Evolutionary conservation across 1,139 yeast genomes (phyloP), one percentile per base, ranked within the genome.

Genomic region (Debaryomyces sp.): DNA sequence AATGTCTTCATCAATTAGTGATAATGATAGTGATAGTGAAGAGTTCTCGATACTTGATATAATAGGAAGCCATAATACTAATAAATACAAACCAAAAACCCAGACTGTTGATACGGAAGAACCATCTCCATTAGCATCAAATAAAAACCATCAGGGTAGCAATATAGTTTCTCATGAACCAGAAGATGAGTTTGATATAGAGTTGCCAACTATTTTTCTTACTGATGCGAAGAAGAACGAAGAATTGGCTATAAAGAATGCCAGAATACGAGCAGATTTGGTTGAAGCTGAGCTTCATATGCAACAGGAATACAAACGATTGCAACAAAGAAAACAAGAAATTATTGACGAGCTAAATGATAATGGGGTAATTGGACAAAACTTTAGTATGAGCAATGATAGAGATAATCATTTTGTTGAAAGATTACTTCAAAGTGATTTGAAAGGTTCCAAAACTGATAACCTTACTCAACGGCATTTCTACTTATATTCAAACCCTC

Each of bases 141-240:
- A 12, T 6, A 30, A 23, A 18, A 21, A 12, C 21, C 24, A 13
- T 6, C 41, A 21, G 12, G 22, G 6, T 24, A n/a, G 34, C 40
- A 6, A 35, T 35, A 12, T 12, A 21, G 5, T 21, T 21, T 35
- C 29, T 15, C 29, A 38, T 8, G 27, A 18, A 9, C 37, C 38
- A n/a, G 56, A 50, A 9, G 62, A 59, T 22, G 63, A 60, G n/a
- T 60, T 66, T 45, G 54, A 56, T 9, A 43, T 66, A 18, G 48
- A 48, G 10, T 45, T 71, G 21, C 73, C 73, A 2, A 36, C 61
- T 30, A 56, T 70, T 2, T 70, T 70, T 46, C 57, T 56, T 38
- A 56, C 56, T 8, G 67, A 65, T 40, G 75, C 68, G 13, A 56
- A 54, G 24, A 55, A 54, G 38, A 66, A 70, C 48, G 62, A 59